Base-by-base conservation (phyloP, 2,329 filamentous ascomycete species). In the Neocucurbitaria cava region DNA sequence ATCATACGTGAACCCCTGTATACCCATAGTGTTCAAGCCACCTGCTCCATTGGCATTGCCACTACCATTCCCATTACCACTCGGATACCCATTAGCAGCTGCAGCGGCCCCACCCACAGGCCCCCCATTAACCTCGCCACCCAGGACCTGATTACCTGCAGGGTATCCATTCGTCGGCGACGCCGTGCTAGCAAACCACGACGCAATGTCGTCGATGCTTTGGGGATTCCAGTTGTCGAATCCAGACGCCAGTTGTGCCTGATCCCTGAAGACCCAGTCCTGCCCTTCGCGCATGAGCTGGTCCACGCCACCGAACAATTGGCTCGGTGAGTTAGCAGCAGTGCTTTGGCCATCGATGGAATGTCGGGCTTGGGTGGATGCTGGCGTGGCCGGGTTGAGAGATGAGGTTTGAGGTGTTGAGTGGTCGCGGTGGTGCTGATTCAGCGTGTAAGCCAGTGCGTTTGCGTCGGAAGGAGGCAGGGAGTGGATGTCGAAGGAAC, bases 251-350 rank as follows among this genome's bases (percentile, higher is more conserved):
- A 89, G 74, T 45, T 84, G 82, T 17, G 79, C 82, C 63, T 89
- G 86, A 64, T 90, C 87, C 31, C 82, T 77, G 49, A 87, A 79
- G 79, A 85, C 87, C 77, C 77, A 79, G 62, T 89, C 84, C 56
- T 88, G 85, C 43, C 83, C 85, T 45, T 89, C 86, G 41, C 84
- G 81, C 3, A 89, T 80, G 5, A 89, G 72, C 40, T 83, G 83
- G 31, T 88, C 85, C 1, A 87, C 79, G 8, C 82, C 83, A 21
- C 85, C 84, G 56, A 88, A 87, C 46, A 86, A 77, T 10, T 82
- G 80, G 9, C 78, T 79, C 9, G 82, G 81, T 5, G 77, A 79
- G 4, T 76, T 72, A 17, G 72, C 74, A 3, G 67, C 60, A 1
- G 65, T 62, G 30, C 57, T 61, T n/a, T 55, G 53, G 36, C 59